Base-by-base conservation (phyloP, 2,329 filamentous ascomycete genomes). In the Aspergillus persii region DNA sequence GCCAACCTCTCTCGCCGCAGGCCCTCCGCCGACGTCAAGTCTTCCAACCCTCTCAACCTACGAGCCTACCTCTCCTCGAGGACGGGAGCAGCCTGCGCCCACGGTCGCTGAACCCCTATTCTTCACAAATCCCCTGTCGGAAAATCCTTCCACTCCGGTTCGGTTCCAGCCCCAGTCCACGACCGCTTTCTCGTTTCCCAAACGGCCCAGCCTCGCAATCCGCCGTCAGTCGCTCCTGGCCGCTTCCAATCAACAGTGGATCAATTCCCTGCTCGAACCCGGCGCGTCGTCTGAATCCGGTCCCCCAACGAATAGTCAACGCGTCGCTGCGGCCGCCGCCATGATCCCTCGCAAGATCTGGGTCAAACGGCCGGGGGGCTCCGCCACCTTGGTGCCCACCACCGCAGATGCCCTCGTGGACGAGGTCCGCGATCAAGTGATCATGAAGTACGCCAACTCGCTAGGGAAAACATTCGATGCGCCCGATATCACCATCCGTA, bases 381-480 rank as follows among this genome's bases (percentile, higher is more conserved):
- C 94, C 58, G 87, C 94, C 44, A 99, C 95, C 12, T 82, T 95
- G 69, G 89, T 99, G 57, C 87, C 89, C 61, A 90, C 96, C 68
- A 84, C 86, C 67, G 90, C 96, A 69, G 92, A 96, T 69, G 92
- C 96, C 71, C 79, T 98, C 68, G 93, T 98, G 58, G 95, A 99
- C 75, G 94, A 97, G 76, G 89, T 96, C 62, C 89, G 94, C 68
- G 95, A 97, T 67, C 86, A 92, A 81, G 95, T 98, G 58, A 80
- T 98, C 67, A 87, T 86, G 70, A 98, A 98, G 80, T 99, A 98
- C 75, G 87, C 88, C 68, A 98, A 99, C 77, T 96, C 92, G 12
- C 82, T 99, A 29, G 94, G 94, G 53, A 88, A 88, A 67, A 90
- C 85, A 54, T 97, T 93, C 75, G 95, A 99, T 77, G 84, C 95